These are phyloP conservation scores for Paraphoma sp. DNA, from an alignment of 2,329 filamentous ascomycete genomes.

Conservation along the genomic window DNA sequence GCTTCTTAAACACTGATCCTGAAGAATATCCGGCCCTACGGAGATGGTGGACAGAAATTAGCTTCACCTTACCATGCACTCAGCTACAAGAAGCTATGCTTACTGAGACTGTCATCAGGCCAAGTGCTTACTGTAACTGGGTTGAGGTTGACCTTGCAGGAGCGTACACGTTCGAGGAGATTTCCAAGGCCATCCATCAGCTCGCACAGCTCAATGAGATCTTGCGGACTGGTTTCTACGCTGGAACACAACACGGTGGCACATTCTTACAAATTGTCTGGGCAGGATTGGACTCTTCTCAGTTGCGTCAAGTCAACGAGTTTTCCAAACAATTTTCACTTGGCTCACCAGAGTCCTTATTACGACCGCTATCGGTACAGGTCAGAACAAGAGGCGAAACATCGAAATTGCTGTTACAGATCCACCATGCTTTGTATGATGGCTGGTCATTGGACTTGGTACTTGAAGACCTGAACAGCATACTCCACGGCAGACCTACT, in stretches of 20 bases:
- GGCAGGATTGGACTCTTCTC: slow-evolving; percentile 54
- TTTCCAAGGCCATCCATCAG: slow-evolving; percentile 47
- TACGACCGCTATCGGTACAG: slow-evolving; percentile 70
- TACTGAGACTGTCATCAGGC: slow-evolving; percentile 69
- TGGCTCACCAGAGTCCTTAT: slow-evolving; percentile 48
- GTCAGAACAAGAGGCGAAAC: slow-evolving; percentile 45
- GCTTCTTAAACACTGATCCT: not conserved
- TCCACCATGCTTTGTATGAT: slow-evolving; percentile 89
- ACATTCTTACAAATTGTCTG: slow-evolving; percentile 71
- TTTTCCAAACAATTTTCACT: slow-evolving; percentile 51
- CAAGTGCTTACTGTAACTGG: slow-evolving; percentile 77
- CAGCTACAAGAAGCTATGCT: slow-evolving; percentile 82
- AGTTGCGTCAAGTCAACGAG: slow-evolving; percentile 53
- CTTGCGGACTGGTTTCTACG: slow-evolving; percentile 75
- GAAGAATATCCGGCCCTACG: slow-evolving; percentile 14
- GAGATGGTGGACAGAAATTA: slow-evolving; percentile 15
- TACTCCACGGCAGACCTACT: slow-evolving; percentile 51
- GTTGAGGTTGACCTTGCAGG: slow-evolving; percentile 67
- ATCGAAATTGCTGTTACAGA: slow-evolving; percentile 54
- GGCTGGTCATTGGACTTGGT: slow-evolving; percentile 90
- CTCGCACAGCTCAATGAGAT: slow-evolving; percentile 63
- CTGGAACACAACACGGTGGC: slow-evolving; percentile 46
- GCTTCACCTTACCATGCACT: slow-evolving; percentile 66
- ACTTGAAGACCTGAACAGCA: slow-evolving; percentile 66
- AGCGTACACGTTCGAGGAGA: slow-evolving; percentile 33